Evolutionary conservation across 345 rosid species (phyloP).

Genomic region (Camelina neglecta): DNA sequence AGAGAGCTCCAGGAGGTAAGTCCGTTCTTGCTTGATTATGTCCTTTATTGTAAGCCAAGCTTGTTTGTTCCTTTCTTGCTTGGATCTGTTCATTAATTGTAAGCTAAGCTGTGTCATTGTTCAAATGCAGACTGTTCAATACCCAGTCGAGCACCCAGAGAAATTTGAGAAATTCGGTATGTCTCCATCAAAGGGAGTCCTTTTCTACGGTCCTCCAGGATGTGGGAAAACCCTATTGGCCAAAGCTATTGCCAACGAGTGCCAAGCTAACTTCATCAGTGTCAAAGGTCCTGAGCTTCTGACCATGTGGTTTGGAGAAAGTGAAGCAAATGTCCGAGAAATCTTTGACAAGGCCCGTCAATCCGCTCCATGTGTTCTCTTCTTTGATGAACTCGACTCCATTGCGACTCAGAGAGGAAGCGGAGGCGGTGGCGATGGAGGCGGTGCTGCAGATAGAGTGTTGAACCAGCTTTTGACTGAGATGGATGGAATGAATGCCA

Average conservation of each 20-base stretch:
- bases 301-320: conserved; percentile 99
- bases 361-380: conserved; percentile 97
- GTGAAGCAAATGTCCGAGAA: conserved; percentile 97
- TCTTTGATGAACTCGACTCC: conserved; percentile 97
- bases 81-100: conserved; percentile 11
- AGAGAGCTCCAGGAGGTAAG: conserved; percentile 95
- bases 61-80: neutral
- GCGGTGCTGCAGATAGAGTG: conserved; percentile 98
- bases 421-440: conserved; percentile 77
- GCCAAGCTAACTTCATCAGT: conserved; percentile 97
- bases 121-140: conserved; percentile 85
- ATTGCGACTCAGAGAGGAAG: conserved; percentile 99
- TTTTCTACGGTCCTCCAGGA: conserved; percentile 98
- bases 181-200: conserved; percentile 98
- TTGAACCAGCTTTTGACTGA: conserved; percentile 96
- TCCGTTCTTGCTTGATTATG: conserved; percentile 6
- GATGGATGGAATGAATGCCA: conserved; percentile 99
- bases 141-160: conserved; percentile 99
- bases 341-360: conserved; percentile 96
- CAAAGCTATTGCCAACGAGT: conserved; percentile 96
- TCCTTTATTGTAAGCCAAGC: conserved; percentile 8
- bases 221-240: conserved; percentile 98
- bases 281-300: conserved; percentile 97
- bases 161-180: conserved; percentile 97
- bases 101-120: conserved; percentile 17